Evolutionary conservation across 306 rosid genomes (phyloP).

Genomic region (Lotus japonicus): DNA sequence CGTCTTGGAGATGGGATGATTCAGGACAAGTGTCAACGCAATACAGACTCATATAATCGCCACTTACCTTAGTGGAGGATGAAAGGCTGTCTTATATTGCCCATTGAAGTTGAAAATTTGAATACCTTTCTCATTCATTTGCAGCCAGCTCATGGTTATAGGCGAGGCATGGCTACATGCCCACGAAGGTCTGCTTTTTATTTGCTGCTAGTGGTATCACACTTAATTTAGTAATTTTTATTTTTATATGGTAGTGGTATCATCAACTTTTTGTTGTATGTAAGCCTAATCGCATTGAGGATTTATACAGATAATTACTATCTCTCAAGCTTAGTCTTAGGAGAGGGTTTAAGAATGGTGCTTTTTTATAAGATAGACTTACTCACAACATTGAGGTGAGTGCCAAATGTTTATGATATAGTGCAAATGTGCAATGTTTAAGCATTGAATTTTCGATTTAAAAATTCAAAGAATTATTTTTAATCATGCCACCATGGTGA

Average conservation of each 20-base stretch:
- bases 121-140: background rate
- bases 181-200: background rate
- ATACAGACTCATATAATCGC: conserved; percentile 21
- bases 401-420: too few relatives aligned
- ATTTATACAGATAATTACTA: background rate
- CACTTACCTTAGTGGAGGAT: conserved; percentile 40
- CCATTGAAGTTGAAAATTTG: background rate
- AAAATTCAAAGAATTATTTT: too few relatives aligned
- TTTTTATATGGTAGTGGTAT: background rate
- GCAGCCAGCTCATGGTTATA: conserved; percentile 15
- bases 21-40: conserved; percentile 22
- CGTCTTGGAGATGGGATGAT: background rate
- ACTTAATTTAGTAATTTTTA: background rate
- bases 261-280: background rate
- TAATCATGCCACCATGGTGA: too few relatives aligned
- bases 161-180: background rate
- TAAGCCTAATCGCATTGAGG: background rate
- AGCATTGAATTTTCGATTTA: too few relatives aligned
- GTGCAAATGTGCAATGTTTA: too few relatives aligned
- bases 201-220: background rate
- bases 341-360: background rate
- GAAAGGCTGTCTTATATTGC: conserved; percentile 4
- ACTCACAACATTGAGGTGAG: too few relatives aligned
- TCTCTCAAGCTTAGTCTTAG: background rate
- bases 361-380: too few relatives aligned